Conservation (phyloP, 495 filamentous ascomycete genomes). For the Aspergillus kassunensis region DNA sequence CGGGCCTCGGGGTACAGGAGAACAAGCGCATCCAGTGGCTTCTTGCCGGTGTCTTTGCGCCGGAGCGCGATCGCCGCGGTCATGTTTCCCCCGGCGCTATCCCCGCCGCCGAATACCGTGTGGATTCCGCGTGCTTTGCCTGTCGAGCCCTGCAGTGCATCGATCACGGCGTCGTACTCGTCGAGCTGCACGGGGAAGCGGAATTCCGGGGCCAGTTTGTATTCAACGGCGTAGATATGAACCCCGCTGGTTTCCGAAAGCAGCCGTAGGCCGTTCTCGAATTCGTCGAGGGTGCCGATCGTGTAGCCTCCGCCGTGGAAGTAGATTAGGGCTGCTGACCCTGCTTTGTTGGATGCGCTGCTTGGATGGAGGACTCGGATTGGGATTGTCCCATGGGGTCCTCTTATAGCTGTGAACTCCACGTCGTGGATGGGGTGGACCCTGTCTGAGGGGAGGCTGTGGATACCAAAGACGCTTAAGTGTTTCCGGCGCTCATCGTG, state of each 20-base stretch:
- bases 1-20: slow-evolving; percentile 35
- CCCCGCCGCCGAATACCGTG: slow-evolving; percentile 27
- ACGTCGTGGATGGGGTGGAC: no score
- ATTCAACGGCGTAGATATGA: slow-evolving; percentile 26
- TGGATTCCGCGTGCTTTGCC: slow-evolving; percentile 21
- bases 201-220: slow-evolving; percentile 29
- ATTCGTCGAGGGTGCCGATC: slow-evolving; percentile 33
- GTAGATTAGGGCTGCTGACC: slow-evolving; percentile 19
- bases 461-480: no score
- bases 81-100: slow-evolving; percentile 36
- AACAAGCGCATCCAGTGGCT: slow-evolving; percentile 23
- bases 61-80: slow-evolving; percentile 30
- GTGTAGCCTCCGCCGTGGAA: slow-evolving; percentile 38
- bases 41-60: slow-evolving; percentile 19
- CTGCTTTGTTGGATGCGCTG: not conserved
- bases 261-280: slow-evolving; percentile 33
- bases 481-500: no score
- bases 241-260: slow-evolving; percentile 25
- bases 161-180: slow-evolving; percentile 32
- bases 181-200: slow-evolving; percentile 26
- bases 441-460: no score
- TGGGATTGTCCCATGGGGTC: slow-evolving; percentile 34
- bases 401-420: slow-evolving; percentile 32
- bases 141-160: slow-evolving; percentile 15
- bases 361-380: slow-evolving; percentile 26